Evolutionary conservation across 106 monocot genomes (phyloP).

Genomic region (Dendrobium nobile): DNA sequence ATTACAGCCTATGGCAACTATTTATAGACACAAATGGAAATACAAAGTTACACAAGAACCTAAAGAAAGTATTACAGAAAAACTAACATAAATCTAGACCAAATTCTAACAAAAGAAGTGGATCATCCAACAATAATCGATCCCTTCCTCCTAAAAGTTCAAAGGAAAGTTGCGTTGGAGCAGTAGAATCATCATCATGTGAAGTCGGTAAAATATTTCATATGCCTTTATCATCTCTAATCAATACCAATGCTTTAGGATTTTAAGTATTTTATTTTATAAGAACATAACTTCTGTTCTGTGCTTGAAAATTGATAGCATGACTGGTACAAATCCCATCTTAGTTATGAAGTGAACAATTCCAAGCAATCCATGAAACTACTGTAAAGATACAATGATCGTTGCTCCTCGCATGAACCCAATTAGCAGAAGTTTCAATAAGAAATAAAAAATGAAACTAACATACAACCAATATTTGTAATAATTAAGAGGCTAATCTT

Average conservation of each 20-base stretch:
- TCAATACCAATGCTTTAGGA: neutral
- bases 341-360: constrained; percentile 72
- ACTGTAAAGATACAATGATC: constrained; percentile 75
- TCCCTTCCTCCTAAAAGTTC: too few species aligned
- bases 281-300: constrained; percentile 37
- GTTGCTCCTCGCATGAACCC: constrained; percentile 92
- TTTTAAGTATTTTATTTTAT: neutral
- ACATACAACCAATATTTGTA: constrained; percentile 14
- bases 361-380: constrained; percentile 76
- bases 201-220: too few species aligned
- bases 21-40: too few species aligned
- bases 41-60: too few species aligned
- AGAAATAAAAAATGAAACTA: constrained; percentile 81
- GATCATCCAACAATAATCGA: too few species aligned
- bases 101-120: too few species aligned
- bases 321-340: constrained; percentile 69
- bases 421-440: constrained; percentile 62
- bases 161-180: too few species aligned
- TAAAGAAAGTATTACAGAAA: too few species aligned
- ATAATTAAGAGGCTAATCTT: neutral
- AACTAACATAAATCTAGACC: too few species aligned
- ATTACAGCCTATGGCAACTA: too few species aligned
- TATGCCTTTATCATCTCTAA: neutral
- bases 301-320: constrained; percentile 56
- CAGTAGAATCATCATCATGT: too few species aligned